Evolutionary conservation across 352 stramenopile species (phyloP), one percentile per base, ranked within the genome.

Genomic region (Blastocystis sp.): DNA sequence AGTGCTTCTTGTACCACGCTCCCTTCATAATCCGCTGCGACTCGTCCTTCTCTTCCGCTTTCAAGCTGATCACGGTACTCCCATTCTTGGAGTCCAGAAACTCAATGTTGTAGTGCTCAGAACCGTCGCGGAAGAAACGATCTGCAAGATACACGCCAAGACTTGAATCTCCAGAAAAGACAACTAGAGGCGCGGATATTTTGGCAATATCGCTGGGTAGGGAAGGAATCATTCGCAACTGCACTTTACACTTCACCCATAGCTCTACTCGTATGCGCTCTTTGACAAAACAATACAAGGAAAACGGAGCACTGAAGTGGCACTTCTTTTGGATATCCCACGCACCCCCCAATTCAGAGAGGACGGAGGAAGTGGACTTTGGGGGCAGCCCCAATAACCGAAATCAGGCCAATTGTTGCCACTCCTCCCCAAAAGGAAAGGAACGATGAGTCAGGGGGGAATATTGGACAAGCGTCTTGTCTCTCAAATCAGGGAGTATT

Each of bases 81-180:
- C n/a, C 11, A 2, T 52, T 59, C 28, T 19, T 43, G n/a, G 45
- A 52, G 28, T 84, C 74, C 3, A 84, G n/a, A 48, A 84, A 84
- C 52, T 84, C 74, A 10, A 84, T 84, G n/a, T 62, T 45, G 34
- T 84, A 84, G 45, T 70, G 74, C 28, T 28, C 28, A 1, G 53
- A 60, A n/a, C 53, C 28, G 14, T 84, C 74, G 28, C 74, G n/a
- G 60, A 84, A 84, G 56, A 84, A 84, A n/a, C 74, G 74, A 67
- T 84, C 74, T n/a, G 74, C 74, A 67, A 84, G 65, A 45, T 60
- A 84, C 14, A 84, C 74, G 11, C 45, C 56, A 14, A 84, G 60
- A 84, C 74, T 84, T 11, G 74, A 52, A 84, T 84, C 74, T 84
- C 74, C 74, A 67, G 52, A 84, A 62, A 84, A 84, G 34, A 41